These are phyloP conservation scores for Phytopythium cucurbitacearum DNA, from an alignment of 352 stramenopile species.

Conservation along the genomic window DNA sequence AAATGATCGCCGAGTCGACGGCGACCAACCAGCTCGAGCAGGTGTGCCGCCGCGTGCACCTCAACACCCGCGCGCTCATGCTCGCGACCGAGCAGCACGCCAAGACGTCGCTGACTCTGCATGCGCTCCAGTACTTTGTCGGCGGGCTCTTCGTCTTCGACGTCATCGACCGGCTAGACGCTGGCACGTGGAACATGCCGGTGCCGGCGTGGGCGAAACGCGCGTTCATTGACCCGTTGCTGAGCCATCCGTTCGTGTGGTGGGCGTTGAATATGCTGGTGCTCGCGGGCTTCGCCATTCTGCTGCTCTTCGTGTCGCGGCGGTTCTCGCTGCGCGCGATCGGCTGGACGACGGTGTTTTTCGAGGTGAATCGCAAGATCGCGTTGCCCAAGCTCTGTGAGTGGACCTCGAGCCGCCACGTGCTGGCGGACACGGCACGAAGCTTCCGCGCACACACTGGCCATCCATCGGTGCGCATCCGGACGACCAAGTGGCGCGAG, in stretches of 20 bases:
- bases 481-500: constrained; percentile 89
- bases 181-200: constrained; percentile 89
- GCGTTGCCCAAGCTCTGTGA: constrained; percentile 21
- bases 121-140: constrained; percentile 92
- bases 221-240: constrained; percentile 34
- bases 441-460: constrained; percentile 57
- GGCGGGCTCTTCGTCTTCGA: constrained; percentile 92
- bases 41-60: constrained; percentile 84
- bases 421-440: constrained; percentile 14
- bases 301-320: constrained; percentile 43
- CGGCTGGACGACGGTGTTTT: constrained; percentile 83
- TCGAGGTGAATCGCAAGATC: constrained; percentile 58
- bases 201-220: constrained; percentile 69
- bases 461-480: constrained; percentile 66
- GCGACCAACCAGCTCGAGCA: constrained; percentile 88
- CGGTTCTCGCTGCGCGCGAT: constrained; percentile 55
- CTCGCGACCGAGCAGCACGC: constrained; percentile 70
- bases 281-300: constrained; percentile 55
- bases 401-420: constrained; percentile 19
- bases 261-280: constrained; percentile 90
- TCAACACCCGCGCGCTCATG: constrained; percentile 88
- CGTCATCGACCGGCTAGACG: constrained; percentile 93
- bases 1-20: constrained; percentile 90
- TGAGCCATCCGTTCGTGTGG: constrained; percentile 64
- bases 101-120: constrained; percentile 61